Evolutionary conservation across 2,329 filamentous ascomycete genomes (phyloP), one percentile per base, ranked within the genome.

Genomic region (Colletotrichum godetiae): DNA sequence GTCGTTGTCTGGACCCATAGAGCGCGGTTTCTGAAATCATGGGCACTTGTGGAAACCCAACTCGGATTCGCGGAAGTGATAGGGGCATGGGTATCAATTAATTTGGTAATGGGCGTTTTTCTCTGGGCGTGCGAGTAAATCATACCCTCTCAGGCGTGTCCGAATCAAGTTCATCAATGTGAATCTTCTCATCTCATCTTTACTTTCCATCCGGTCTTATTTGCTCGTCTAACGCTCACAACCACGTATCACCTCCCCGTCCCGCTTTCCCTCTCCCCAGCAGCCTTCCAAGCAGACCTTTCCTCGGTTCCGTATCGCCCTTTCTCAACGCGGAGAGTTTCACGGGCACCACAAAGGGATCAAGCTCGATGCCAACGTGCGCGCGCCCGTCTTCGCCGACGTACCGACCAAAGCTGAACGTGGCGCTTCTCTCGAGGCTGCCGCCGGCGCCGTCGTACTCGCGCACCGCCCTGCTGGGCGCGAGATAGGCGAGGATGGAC

Each of bases 291-390:
- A 62, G 2, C 53, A 67, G 1, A 1, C 60, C 49, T 7, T 15
- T 70, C 33, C 55, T 61, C 61, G 58, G 72, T 56, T 60, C 61
- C 52, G 72, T 68, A 7, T 72, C 66, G 37, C 60, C 69, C 6
- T 46, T 73, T 22, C 19, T 75, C 71, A 67, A 10, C 11, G 62
- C 70, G 2, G 31, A 64, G 0, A 68, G 72, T 67, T 73, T 70
- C 24, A 81, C 49, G 0, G 78, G 77, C 5, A 82, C 81, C 0
- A 88, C 83, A 65, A 85, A 84, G 0, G 86, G 85, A 29, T 85
- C 81, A 29, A 82, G 77, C 52, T 91, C 89, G 56, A 91, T 86
- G 0, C 89, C 89, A 0, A 88, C 72, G 68, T 90, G 87, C 0
- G 80, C 78, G 1, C 56, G 69, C 0, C 87, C 85, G 74, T 91